Base-by-base conservation (phyloP, 2,329 filamentous ascomycete species). In the Trichoderma pleuroti region DNA sequence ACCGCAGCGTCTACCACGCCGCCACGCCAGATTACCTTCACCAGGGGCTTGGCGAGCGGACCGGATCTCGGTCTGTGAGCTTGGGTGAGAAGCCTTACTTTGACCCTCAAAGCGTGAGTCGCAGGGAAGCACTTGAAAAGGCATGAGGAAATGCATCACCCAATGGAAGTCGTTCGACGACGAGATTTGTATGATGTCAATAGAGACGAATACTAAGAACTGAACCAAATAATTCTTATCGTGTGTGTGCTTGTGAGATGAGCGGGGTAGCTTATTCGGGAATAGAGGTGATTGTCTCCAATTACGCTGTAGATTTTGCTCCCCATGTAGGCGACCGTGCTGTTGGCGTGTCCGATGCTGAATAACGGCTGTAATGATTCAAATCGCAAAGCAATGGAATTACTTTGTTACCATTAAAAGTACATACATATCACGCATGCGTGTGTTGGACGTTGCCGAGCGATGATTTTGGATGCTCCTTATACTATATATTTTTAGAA, bases 1-100 rank as follows among this genome's bases (percentile, higher is more conserved):
- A 92, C 75, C 79, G 84, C 64, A 84, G 79, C 34, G 85, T 81
- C 12, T 83, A 80, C 73, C 83, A 85, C 72, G 83, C 85, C 46
- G 88, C 88, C 0, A 91, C 88, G 0, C 90, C 87, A 72, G 90
- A 92, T 73, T 91, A 91, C 14, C 16, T 69, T 32, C 30, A 69
- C 7, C 81, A 74, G 5, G 82, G 80, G 9, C 80, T 81, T 1
- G 82, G 80, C 8, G 81, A 81, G 1, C 76, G 83, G 4, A 78
- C 78, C n/a, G 83, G 83, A 5, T 80, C 84, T 69, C 76, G 83
- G 1, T 82, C 83, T 0, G 80, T 78, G 46, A 82, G 80, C 32
- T 71, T 84, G 49, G 83, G 83, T 16, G 83, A 84, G 75, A 81
- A 80, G 10, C 83, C 83, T 0, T 84, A 83, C 71, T 76, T 84